Base-by-base conservation (phyloP, 805 yeast genomes). In the Candida ponderosae region DNA sequence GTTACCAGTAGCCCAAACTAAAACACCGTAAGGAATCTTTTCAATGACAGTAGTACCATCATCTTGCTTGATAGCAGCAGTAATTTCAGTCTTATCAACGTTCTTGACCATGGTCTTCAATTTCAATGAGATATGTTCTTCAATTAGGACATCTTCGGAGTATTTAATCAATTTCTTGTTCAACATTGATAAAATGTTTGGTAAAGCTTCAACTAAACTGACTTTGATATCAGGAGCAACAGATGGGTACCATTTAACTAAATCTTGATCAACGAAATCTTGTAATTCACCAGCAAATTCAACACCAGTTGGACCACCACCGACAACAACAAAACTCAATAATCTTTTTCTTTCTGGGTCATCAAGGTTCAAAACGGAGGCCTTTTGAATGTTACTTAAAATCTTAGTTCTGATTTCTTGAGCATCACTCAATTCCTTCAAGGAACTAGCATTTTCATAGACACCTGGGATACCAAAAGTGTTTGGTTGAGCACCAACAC, bases 221-320 rank as follows among this genome's bases (percentile, higher is more conserved):
- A 90, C 93, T 53, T 76, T 75, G 62, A 88, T 76, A 62, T 89
- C 97, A 49, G 71, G 66, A 46, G 86, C 79, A 47, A 89, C 75
- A 53, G 74, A 81, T 31, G 97, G 97, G 66, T 85, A 81, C 88
- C 94, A 85, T 64, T 81, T 84, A 52, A 68, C 65, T 63, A 89
- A 72, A 63, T 89, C 97, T 62, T 89, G 94, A 60, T 84, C 88
- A 44, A 88, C 83, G 64, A 85, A 90, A 63, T 89, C 97, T 66
- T 84, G 94, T 51, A 89, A 68, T 65, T 90, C 97, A 55, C 95
- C 97, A 48, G 97, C 96, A 53, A 88, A 83, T 66, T 88, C 97
- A 44, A 89, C 96, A 68, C 97, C 97, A 32, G 97, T 89, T 59
- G 97, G 97, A 46, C 97, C 97, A 64, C 97, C 97, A 54, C 97